Evolutionary conservation across 805 yeast species (phyloP).

Genomic region (Saturnispora zaruensis): DNA sequence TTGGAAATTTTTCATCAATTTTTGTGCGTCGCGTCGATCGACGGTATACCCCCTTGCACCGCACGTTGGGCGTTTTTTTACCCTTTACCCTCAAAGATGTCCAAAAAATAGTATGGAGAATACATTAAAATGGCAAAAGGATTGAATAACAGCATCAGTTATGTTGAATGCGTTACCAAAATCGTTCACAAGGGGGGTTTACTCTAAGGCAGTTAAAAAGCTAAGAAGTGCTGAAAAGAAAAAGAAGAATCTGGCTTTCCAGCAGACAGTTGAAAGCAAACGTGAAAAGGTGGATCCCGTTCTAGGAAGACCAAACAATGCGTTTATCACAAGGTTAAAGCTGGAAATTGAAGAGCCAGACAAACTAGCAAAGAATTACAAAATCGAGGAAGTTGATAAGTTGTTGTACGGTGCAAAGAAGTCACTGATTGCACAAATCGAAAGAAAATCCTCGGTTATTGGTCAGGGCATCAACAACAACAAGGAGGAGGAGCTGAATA

Average conservation of each 20-base stretch:
- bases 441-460: slow-evolving; percentile 12
- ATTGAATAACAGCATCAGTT: neutral
- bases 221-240: slow-evolving; percentile 18
- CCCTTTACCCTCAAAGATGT: neutral
- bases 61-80: neutral
- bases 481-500: slow-evolving; percentile 12
- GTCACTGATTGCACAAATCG: slow-evolving; percentile 36
- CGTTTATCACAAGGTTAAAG: slow-evolving; percentile 59
- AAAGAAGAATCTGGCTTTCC: slow-evolving; percentile 25
- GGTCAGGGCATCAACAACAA: slow-evolving; percentile 5
- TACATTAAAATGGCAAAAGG: neutral
- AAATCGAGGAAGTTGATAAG: slow-evolving; percentile 60
- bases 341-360: slow-evolving; percentile 60
- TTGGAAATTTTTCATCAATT: neutral
- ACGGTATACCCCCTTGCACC: slow-evolving; percentile 10
- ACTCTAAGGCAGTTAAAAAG: slow-evolving; percentile 14
- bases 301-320: slow-evolving; percentile 57
- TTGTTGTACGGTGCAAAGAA: slow-evolving; percentile 71
- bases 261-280: slow-evolving; percentile 12
- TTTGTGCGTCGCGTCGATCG: slow-evolving; percentile 12
- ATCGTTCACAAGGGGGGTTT: neutral
- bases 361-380: slow-evolving; percentile 52
- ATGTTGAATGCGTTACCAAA: neutral
- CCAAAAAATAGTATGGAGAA: neutral
- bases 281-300: slow-evolving; percentile 67